phyloP scores from a whole-genome alignment of 257 asterid species.

The Phtheirospermum japonicum region DNA sequence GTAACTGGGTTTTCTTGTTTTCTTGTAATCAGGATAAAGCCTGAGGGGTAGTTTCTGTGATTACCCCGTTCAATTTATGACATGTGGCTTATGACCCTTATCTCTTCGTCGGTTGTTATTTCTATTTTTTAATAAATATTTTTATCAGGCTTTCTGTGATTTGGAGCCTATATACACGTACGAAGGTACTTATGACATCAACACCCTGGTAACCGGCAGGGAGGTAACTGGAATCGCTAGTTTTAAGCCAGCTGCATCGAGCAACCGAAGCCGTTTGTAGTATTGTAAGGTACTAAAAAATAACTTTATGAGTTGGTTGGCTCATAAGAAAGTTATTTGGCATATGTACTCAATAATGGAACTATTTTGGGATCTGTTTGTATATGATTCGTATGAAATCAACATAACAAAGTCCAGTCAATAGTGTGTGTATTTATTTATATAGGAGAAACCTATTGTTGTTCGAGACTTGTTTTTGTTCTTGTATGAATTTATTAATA shows the following conservation, averaged over 20 bases:
- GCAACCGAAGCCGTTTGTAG: conserved; percentile 74
- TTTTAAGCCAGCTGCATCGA: conserved; percentile 57
- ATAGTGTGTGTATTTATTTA: neutral
- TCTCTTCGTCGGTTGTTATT: no score
- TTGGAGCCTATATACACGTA: conserved; percentile 94
- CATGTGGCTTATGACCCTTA: no score
- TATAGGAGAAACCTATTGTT: neutral
- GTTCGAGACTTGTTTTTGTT: conserved; percentile 2
- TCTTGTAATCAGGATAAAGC: no score
- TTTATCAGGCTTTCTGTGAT: conserved; percentile 87
- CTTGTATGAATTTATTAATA: conserved; percentile 1
- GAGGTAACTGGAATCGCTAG: conserved; percentile 91
- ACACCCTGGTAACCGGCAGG: conserved; percentile 87
- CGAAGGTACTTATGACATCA: conserved; percentile 97
- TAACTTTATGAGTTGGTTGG: neutral
- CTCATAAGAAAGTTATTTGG: conserved; percentile 2
- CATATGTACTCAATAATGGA: neutral
- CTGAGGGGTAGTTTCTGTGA: no score
- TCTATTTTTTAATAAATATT: no score
- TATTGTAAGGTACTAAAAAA: neutral
- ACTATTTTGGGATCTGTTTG: neutral
- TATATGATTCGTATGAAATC: neutral
- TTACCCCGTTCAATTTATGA: no score
- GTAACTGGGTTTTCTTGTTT: no score
- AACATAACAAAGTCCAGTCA: neutral